These are phyloP conservation scores for Agroathelia rolfsii DNA, from an alignment of 1,284 basidiomycete species.

Conservation along the genomic window DNA sequence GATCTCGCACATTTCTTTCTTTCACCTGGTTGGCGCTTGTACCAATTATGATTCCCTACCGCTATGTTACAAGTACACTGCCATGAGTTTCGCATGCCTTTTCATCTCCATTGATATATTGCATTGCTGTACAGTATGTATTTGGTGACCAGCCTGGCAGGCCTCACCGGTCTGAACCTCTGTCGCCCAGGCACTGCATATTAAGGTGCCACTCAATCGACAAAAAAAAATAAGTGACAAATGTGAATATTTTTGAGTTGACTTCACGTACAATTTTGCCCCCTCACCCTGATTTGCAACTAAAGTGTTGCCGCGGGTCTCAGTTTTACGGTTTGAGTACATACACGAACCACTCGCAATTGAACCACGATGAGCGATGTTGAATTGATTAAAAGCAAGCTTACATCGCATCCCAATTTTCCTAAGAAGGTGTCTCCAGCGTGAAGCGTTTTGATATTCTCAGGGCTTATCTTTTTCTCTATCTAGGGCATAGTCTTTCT, in stretches of 20 bases:
- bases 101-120: not conserved
- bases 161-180: too few species aligned
- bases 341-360: too few species aligned
- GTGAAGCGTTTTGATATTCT: not conserved
- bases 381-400: conserved; percentile 55
- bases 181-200: too few species aligned
- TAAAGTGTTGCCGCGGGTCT: too few species aligned
- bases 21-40: conserved; percentile 26
- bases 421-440: conserved; percentile 69
- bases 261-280: too few species aligned
- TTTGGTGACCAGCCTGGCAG: too few species aligned
- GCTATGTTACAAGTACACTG: conserved; percentile 31
- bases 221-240: too few species aligned
- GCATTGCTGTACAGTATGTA: too few species aligned
- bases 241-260: too few species aligned
- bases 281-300: too few species aligned
- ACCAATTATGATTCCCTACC: conserved; percentile 27
- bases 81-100: conserved; percentile 31
- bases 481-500: conserved; percentile 70
- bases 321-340: too few species aligned
- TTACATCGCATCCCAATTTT: conserved; percentile 71
- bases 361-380: conserved; percentile 71
- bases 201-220: too few species aligned
- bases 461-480: conserved; percentile 1
- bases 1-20: conserved; percentile 28